Evolutionary conservation across 805 yeast species (phyloP), one percentile per base, ranked within the genome.

Genomic region (Yamadazyma phyllophila): DNA sequence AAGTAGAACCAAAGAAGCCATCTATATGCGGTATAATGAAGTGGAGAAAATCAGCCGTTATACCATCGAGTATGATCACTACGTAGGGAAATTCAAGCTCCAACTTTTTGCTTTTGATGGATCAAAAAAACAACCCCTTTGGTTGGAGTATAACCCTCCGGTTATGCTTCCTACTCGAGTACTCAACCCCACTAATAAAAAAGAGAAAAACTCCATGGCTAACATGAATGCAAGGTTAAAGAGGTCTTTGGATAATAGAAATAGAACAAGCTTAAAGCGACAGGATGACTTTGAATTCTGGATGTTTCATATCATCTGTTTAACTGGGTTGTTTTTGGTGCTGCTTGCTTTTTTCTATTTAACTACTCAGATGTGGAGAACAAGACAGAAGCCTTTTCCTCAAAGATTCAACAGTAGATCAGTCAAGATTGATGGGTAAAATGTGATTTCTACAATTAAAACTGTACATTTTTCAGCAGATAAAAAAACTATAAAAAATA

Each of bases 81-180:
- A 56, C 41, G 29, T 39, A 14, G 54, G 55, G 1, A 48, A 45
- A 17, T 41, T 45, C n/a, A 52, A 45, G 42, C 43, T 58, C 7
- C 57, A 50, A 29, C 41, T 56, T 12, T 52, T 44, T 41, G 48
- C 36, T 3, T 54, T 41, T 37, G 56, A 55, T 39, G 60, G 60
- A 3, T 11, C 41, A 1, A 52, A 53, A 35, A 48, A 48, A 31
- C 61, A 55, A 32, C 62, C 62, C 5, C 26, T 58, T 34, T 58
- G 58, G 59, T 39, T 58, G 16, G 51, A 38, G 17, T 54, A 53
- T 35, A 41, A 46, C 14, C 58, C 59, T 2, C 57, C 60, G 3
- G 39, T 35, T 16, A 58, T 58, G 62, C 44, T 57, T 17, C 62
- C 62, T 7, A 47, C 53, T 1, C 14, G 41, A 26, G 56, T 53